Conservation (phyloP, 352 stramenopile genomes). For the Pythium phragmitis region DNA sequence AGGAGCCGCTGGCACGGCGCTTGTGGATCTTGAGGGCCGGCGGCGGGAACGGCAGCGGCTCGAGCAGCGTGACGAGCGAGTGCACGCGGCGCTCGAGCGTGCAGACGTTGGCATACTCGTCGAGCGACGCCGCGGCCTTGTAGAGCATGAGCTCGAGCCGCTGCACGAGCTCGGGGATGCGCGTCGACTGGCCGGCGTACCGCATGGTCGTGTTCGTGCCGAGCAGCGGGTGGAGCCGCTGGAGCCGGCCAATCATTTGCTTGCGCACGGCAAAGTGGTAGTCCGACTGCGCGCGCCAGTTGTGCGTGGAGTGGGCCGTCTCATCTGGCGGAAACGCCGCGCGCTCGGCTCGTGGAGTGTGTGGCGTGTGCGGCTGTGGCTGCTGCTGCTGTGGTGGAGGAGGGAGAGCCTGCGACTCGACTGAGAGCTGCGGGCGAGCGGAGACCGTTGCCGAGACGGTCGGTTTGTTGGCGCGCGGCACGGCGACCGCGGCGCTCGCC, state of each 20-base stretch:
- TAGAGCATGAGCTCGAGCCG: constrained; percentile 81
- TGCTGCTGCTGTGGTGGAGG: neutral
- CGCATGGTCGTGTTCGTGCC: constrained; percentile 24
- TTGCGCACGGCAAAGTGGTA: constrained; percentile 45
- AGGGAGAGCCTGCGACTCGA: neutral
- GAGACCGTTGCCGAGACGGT: neutral
- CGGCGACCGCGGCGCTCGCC: neutral
- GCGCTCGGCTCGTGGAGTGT: neutral
- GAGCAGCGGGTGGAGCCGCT: constrained; percentile 33
- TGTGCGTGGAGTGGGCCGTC: neutral
- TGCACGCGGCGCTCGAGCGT: constrained; percentile 73
- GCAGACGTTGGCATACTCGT: constrained; percentile 62
- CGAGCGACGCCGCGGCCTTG: constrained; percentile 56
- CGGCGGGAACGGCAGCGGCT: constrained; percentile 26
- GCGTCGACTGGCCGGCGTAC: constrained; percentile 22
- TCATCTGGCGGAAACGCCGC: neutral
- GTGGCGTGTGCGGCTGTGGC: neutral
- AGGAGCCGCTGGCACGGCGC: constrained; percentile 22
- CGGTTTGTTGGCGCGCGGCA: neutral
- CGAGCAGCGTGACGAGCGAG: constrained; percentile 65
- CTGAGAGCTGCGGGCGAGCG: neutral
- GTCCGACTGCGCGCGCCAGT: constrained; percentile 21
- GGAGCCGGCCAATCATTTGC: constrained; percentile 49
- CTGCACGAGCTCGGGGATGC: constrained; percentile 54
- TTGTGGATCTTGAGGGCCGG: constrained; percentile 1